Evolutionary conservation across 2,329 filamentous ascomycete species (phyloP).

Genomic region (Helotiales sp.): DNA sequence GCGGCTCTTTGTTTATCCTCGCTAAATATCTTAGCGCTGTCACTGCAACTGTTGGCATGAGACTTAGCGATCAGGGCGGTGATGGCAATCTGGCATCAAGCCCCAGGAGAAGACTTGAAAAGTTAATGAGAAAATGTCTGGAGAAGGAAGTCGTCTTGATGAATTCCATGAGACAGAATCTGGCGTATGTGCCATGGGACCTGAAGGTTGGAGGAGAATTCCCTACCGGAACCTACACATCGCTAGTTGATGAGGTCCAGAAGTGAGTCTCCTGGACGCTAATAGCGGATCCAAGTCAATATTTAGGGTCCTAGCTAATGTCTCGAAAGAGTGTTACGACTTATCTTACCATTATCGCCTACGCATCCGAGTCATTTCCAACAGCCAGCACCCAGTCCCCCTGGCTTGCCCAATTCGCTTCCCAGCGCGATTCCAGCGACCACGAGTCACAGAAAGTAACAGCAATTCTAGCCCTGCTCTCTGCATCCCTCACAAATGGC

Average conservation of each 20-base stretch:
- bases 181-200: constrained; percentile 68
- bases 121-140: constrained; percentile 50
- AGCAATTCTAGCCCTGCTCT: constrained; percentile 69
- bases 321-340: constrained; percentile 57
- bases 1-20: constrained; percentile 69
- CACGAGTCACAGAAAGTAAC: constrained; percentile 66
- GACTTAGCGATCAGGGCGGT: constrained; percentile 49
- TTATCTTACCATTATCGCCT: constrained; percentile 68
- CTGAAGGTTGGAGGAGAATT: constrained; percentile 73
- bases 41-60: constrained; percentile 65
- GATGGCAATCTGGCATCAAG: constrained; percentile 43
- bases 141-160: constrained; percentile 68
- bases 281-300: neutral
- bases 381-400: constrained; percentile 29
- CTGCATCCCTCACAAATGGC: constrained; percentile 66
- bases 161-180: constrained; percentile 63
- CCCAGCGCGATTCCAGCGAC: constrained; percentile 57
- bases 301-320: neutral
- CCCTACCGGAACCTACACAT: constrained; percentile 47
- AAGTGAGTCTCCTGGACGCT: constrained; percentile 15
- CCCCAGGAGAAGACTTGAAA: constrained; percentile 27
- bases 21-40: constrained; percentile 76
- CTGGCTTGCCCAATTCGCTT: constrained; percentile 54
- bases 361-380: constrained; percentile 59
- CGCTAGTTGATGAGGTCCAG: constrained; percentile 27